phyloP scores from a whole-genome alignment of 345 rosid genomes.

The Sonneratia caseolaris region DNA sequence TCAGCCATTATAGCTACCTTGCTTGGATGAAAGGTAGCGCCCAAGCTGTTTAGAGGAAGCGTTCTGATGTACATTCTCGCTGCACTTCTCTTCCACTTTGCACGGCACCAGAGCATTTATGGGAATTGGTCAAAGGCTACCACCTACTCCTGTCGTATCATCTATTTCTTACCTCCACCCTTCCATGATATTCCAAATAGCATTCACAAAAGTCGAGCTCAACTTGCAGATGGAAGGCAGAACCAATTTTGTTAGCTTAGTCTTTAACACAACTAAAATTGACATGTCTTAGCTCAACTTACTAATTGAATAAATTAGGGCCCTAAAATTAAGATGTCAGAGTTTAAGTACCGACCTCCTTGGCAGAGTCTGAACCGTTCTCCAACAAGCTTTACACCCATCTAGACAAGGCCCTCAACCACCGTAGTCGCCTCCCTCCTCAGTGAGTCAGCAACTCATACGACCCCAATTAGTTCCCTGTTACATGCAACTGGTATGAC shows the following conservation, averaged over 20 bases:
- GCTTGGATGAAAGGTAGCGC: background rate
- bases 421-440: slow-evolving; percentile 94
- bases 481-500: slow-evolving; percentile 63
- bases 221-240: no score
- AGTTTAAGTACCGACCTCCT: slow-evolving; percentile 40
- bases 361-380: slow-evolving; percentile 90
- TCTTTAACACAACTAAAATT: no score
- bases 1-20: background rate
- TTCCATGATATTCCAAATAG: no score
- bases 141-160: no score
- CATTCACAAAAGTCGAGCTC: no score
- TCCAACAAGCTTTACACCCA: slow-evolving; percentile 82
- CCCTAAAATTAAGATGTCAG: background rate
- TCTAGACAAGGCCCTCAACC: slow-evolving; percentile 73
- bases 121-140: no score
- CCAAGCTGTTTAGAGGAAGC: background rate
- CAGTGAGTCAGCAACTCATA: slow-evolving; percentile 85
- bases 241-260: no score
- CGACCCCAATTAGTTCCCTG: slow-evolving; percentile 49
- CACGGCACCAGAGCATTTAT: no score
- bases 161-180: no score
- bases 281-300: no score
- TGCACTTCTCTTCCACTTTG: no score
- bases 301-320: background rate
- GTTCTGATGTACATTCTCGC: no score